phyloP scores from a whole-genome alignment of 305 asterid genomes.

The Rubia balearica region DNA sequence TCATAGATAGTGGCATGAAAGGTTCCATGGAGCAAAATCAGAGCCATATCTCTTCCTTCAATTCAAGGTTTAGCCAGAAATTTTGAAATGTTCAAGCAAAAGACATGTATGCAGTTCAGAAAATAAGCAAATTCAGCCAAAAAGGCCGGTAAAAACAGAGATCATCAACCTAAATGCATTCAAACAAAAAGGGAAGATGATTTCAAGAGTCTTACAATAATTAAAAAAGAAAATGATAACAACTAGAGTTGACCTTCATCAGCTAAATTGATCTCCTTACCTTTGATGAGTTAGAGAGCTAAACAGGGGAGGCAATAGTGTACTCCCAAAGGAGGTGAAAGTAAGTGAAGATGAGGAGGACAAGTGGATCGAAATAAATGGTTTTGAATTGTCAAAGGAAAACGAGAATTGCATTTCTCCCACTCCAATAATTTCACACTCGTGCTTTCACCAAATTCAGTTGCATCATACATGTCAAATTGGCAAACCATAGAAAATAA shows the following conservation, averaged over 20 bases:
- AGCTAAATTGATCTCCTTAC: background rate
- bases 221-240: background rate
- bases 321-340: background rate
- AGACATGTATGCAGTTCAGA: background rate
- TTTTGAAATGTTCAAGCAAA: background rate
- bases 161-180: background rate
- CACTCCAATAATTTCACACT: background rate
- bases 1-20: constrained; percentile 63
- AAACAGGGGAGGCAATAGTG: background rate
- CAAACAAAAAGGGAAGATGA: background rate
- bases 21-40: constrained; percentile 68
- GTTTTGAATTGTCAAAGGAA: background rate
- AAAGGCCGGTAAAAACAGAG: background rate
- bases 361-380: constrained; percentile 5
- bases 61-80: background rate
- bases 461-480: background rate
- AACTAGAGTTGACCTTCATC: constrained; percentile 2
- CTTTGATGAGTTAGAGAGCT: background rate
- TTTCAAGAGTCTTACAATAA: background rate
- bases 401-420: background rate
- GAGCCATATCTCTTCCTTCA: constrained; percentile 38
- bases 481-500: background rate
- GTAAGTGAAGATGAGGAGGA: constrained; percentile 6
- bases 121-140: background rate
- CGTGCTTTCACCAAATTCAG: background rate